Conservation (phyloP, 176 grass and related monocot genomes). For the Echinochloa phyllopogon region DNA sequence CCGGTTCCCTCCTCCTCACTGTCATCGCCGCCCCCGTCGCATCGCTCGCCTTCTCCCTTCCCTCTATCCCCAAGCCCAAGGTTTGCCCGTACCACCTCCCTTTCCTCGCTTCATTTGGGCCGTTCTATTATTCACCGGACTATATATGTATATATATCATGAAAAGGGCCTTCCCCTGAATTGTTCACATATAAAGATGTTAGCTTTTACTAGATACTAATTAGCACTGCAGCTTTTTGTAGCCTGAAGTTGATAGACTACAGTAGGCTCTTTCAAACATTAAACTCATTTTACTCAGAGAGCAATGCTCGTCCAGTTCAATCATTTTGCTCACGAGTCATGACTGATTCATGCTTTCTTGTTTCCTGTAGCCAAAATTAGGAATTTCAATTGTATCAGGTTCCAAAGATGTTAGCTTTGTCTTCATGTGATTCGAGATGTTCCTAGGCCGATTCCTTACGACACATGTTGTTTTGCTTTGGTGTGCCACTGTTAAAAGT, state of each 20-base stretch:
- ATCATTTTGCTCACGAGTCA: neutral
- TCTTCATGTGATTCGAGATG: neutral
- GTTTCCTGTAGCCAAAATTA: neutral
- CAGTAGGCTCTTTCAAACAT: too few species aligned
- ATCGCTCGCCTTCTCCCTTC: constrained; percentile 83
- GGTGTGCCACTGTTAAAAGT: neutral
- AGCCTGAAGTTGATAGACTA: too few species aligned
- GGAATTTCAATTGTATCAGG: neutral
- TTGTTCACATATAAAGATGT: too few species aligned
- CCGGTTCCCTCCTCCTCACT: constrained; percentile 83
- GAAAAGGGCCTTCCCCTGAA: too few species aligned
- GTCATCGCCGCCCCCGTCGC: constrained; percentile 82
- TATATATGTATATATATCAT: too few species aligned
- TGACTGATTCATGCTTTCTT: neutral
- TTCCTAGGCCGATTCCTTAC: neutral
- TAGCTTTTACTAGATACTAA: too few species aligned
- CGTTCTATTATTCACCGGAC: neutral
- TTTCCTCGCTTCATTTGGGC: neutral
- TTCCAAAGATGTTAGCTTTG: neutral
- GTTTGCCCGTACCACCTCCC: constrained; percentile 24
- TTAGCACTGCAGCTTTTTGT: too few species aligned
- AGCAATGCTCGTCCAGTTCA: neutral
- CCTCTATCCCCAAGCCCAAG: constrained; percentile 73
- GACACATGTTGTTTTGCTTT: neutral
- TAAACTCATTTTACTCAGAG: neutral